A percentile compares a stretch with the other conserved stretches of the same genome.
These are phyloP conservation scores for Colletotrichum navitas DNA, from an alignment of 2,329 filamentous ascomycete genomes.

Conservation along the genomic window DNA sequence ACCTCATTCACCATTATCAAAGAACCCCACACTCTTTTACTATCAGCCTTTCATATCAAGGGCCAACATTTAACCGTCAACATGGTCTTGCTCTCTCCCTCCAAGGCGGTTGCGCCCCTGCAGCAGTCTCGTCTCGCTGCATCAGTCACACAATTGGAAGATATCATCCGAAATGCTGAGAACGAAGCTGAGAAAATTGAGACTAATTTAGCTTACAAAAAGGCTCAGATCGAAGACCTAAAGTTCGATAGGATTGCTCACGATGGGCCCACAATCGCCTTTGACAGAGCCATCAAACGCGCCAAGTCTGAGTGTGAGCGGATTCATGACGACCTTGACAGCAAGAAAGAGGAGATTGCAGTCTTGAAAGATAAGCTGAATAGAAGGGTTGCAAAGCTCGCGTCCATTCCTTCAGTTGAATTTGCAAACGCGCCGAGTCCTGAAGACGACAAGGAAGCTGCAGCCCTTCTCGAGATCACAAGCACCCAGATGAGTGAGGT, in stretches of 20 bases:
- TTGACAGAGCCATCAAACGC: slow-evolving; percentile 16
- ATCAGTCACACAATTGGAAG: slow-evolving; percentile 12
- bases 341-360: slow-evolving; percentile 17
- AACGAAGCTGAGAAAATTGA: slow-evolving; percentile 21
- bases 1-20: neutral
- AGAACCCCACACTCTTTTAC: neutral
- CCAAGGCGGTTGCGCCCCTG: neutral
- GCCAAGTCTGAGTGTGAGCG: neutral
- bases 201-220: slow-evolving; percentile 28
- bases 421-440: slow-evolving; percentile 21
- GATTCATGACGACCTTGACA: slow-evolving; percentile 1
- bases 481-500: slow-evolving; percentile 34
- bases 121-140: slow-evolving; percentile 9
- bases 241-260: slow-evolving; percentile 16
- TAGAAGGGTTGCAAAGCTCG: slow-evolving; percentile 18
- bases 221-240: slow-evolving; percentile 16
- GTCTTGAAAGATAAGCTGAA: slow-evolving; percentile 7
- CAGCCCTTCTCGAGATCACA: slow-evolving; percentile 27
- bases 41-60: neutral
- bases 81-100: neutral
- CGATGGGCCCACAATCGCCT: neutral
- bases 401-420: slow-evolving; percentile 23
- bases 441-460: slow-evolving; percentile 24
- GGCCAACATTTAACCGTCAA: neutral
- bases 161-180: slow-evolving; percentile 5